phyloP scores from a whole-genome alignment of 495 filamentous ascomycete species.

The Penicillium paxilli region DNA sequence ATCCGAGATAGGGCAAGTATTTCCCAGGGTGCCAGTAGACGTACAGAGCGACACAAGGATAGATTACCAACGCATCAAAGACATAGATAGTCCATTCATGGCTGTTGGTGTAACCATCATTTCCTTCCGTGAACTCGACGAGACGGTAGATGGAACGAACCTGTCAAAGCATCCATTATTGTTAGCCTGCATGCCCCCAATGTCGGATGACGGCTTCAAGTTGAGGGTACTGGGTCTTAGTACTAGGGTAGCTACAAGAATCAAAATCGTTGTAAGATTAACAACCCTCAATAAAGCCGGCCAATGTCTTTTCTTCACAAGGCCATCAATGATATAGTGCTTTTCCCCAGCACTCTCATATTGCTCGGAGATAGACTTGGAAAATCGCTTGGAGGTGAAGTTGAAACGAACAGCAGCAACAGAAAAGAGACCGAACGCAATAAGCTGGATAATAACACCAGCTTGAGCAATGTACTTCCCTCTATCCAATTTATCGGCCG shows the following conservation, averaged over 20 bases:
- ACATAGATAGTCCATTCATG: conserved; percentile 63
- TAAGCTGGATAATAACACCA: conserved; percentile 42
- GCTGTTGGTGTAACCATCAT: conserved; percentile 47
- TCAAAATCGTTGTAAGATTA: conserved; percentile 52
- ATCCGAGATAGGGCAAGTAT: conserved; percentile 46
- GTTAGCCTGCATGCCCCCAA: not conserved
- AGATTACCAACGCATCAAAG: conserved; percentile 61
- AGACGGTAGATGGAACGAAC: conserved; percentile 62
- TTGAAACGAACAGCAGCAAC: conserved; percentile 37
- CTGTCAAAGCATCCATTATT: conserved; percentile 30
- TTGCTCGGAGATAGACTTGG: conserved; percentile 24
- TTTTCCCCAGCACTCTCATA: conserved; percentile 27
- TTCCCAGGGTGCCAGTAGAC: conserved; percentile 48
- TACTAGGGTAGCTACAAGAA: conserved; percentile 53
- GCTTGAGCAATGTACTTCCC: conserved; percentile 42
- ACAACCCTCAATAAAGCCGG: conserved; percentile 48
- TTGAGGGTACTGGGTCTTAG: no score
- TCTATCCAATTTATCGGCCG: conserved; percentile 25
- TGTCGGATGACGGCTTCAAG: no score
- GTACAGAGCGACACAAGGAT: conserved; percentile 48
- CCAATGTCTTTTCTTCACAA: conserved; percentile 46
- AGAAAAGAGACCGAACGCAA: conserved; percentile 45
- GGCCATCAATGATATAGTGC: conserved; percentile 28
- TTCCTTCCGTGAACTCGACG: conserved; percentile 60
- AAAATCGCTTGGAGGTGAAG: conserved; percentile 42